Percentiles rank a stretch among this genome's conserved stretches.
Evolutionary conservation across 140 eudicot genomes (phyloP).

Genomic region (Cichorium intybus): DNA sequence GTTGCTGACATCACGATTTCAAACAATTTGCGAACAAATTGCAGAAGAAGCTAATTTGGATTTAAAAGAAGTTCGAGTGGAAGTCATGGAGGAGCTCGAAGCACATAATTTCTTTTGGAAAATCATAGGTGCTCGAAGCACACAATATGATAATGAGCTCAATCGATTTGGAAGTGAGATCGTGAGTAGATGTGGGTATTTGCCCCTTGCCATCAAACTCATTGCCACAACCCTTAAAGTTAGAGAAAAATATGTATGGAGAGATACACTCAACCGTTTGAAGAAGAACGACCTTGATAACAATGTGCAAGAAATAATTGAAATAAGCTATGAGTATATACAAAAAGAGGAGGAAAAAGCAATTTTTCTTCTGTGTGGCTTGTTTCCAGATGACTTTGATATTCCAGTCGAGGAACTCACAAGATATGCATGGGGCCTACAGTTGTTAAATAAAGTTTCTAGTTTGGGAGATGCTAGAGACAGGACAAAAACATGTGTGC

Average conservation of each 20-base stretch:
- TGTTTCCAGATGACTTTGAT: too few relatives aligned
- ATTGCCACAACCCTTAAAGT: not conserved
- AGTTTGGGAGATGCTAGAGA: not conserved
- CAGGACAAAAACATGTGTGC: not conserved
- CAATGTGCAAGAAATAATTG: not conserved
- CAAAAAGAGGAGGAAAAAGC: not conserved
- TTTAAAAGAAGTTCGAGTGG: not conserved
- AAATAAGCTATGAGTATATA: constrained; percentile 1
- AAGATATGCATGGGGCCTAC: constrained; percentile 12
- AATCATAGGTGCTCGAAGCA: too few relatives aligned
- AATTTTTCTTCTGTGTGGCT: not conserved
- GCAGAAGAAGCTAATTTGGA: not conserved
- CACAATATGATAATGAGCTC: too few relatives aligned
- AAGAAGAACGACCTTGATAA: not conserved
- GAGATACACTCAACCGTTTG: not conserved
- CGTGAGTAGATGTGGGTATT: too few relatives aligned
- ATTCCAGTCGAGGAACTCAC: constrained; percentile 11
- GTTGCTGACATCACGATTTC: not conserved
- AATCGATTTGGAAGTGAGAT: too few relatives aligned
- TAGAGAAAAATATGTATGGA: constrained; percentile 1
- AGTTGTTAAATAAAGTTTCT: not conserved
- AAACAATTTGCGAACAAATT: not conserved
- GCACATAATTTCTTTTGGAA: too few relatives aligned
- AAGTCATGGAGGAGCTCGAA: too few relatives aligned
- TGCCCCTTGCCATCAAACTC: too few relatives aligned